phyloP scores from a whole-genome alignment of 441 rosid species.

The Pelargonium myrrhifolium region DNA sequence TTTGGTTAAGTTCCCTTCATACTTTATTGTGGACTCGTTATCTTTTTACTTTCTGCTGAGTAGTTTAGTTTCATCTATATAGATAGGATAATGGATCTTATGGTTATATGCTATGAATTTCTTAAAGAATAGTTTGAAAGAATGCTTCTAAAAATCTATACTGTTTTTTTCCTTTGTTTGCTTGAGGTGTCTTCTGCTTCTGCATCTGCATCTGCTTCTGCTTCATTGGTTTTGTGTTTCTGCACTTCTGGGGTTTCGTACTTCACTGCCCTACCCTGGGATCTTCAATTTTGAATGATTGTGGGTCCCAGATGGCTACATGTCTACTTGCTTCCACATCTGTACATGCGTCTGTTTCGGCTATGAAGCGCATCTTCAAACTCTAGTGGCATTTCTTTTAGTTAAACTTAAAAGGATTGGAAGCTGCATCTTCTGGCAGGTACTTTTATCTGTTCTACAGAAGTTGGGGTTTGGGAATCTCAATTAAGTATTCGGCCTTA shows the following conservation, averaged over 20 bases:
- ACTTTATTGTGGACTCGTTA: slow-evolving; percentile 42
- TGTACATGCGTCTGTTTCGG: slow-evolving; percentile 57
- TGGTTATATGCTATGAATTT: slow-evolving; percentile 28
- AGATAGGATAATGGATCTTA: slow-evolving; percentile 23
- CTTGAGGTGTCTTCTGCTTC: slow-evolving; percentile 82
- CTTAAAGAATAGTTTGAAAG: slow-evolving; percentile 26
- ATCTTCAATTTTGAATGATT: slow-evolving; percentile 55
- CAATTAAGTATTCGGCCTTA: background rate
- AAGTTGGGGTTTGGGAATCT: slow-evolving; percentile 27
- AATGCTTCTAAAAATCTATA: slow-evolving; percentile 48
- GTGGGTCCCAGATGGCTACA: slow-evolving; percentile 37
- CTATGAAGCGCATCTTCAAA: slow-evolving; percentile 40
- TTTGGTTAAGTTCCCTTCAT: slow-evolving; percentile 64
- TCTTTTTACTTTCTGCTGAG: slow-evolving; percentile 28
- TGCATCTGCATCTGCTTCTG: slow-evolving; percentile 52
- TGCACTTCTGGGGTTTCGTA: slow-evolving; percentile 56
- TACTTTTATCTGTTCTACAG: slow-evolving; percentile 40
- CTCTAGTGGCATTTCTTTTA: slow-evolving; percentile 38
- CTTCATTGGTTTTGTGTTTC: slow-evolving; percentile 75
- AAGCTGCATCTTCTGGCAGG: slow-evolving; percentile 69
- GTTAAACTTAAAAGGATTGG: slow-evolving; percentile 34
- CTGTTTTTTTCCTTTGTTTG: slow-evolving; percentile 35
- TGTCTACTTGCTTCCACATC: slow-evolving; percentile 14
- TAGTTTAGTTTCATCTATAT: slow-evolving; percentile 24
- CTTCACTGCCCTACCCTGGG: slow-evolving; percentile 52